Evolutionary conservation across 1,284 basidiomycete species (phyloP).

Genomic region (Fomitiporia mediterranea): DNA sequence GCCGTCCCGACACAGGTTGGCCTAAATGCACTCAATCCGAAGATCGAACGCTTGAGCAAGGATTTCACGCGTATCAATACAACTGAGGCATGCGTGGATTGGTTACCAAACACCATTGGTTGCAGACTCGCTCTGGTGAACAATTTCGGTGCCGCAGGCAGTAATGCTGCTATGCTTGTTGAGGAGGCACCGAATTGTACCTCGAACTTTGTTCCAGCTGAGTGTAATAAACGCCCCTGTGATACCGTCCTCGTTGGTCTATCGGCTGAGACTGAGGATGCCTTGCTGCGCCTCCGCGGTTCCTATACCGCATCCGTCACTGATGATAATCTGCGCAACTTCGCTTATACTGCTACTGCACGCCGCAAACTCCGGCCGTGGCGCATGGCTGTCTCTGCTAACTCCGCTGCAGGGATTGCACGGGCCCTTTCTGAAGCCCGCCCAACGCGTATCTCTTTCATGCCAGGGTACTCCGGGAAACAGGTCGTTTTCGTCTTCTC

Average conservation of each 20-base stretch:
- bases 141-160: conserved; percentile 72
- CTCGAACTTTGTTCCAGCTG: neutral
- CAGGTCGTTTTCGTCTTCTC: conserved; percentile 61
- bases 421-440: conserved; percentile 37
- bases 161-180: conserved; percentile 57
- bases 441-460: conserved; percentile 30
- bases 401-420: conserved; percentile 39
- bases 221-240: neutral
- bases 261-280: conserved; percentile 49
- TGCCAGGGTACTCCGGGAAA: conserved; percentile 22
- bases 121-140: conserved; percentile 56
- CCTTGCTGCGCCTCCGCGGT: conserved; percentile 43
- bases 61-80: conserved; percentile 52
- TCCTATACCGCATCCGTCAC: conserved; percentile 33
- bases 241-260: conserved; percentile 46
- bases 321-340: conserved; percentile 36
- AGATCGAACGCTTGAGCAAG: conserved; percentile 42
- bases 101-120: conserved; percentile 36
- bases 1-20: conserved; percentile 59
- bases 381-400: conserved; percentile 46
- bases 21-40: conserved; percentile 50
- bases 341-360: conserved; percentile 62
- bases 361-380: conserved; percentile 52
- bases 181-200: conserved; percentile 40
- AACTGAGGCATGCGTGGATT: conserved; percentile 30